Conservation (phyloP, 768 basidiomycete genomes). For the Sutorius australiensis region DNA sequence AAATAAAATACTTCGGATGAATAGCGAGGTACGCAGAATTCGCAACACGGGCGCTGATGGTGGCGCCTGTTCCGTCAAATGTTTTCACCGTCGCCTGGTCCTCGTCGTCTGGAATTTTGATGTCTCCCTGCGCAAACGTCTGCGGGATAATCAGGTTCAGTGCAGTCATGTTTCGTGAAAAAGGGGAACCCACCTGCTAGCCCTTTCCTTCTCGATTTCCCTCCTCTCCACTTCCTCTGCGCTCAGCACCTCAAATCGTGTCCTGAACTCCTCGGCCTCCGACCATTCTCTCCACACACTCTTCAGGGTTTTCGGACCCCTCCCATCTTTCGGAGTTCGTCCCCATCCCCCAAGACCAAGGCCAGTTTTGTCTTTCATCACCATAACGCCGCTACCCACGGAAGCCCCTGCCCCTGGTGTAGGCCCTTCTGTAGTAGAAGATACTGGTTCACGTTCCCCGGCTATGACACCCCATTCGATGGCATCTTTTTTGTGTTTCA, state of each 20-base stretch:
- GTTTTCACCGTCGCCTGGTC: conserved; percentile 35
- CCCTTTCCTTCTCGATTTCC: conserved; percentile 84
- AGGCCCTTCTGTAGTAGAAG: conserved; percentile 16
- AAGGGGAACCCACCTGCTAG: conserved; percentile 49
- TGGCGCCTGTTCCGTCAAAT: not conserved
- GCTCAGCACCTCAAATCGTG: conserved; percentile 80
- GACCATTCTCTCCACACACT: conserved; percentile 96
- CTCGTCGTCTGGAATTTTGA: conserved; percentile 59
- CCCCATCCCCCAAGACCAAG: conserved; percentile 72
- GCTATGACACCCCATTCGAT: conserved; percentile 91
- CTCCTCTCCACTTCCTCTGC: conserved; percentile 90
- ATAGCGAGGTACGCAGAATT: conserved; percentile 3
- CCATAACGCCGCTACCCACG: conserved; percentile 39
- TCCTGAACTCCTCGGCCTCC: conserved; percentile 87
- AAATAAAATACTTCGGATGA: conserved; percentile 20
- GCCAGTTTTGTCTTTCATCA: conserved; percentile 80
- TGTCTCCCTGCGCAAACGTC: conserved; percentile 61
- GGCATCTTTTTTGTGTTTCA: conserved; percentile 93
- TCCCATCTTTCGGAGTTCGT: conserved; percentile 69
- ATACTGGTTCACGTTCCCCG: conserved; percentile 40
- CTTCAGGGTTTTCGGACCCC: conserved; percentile 76
- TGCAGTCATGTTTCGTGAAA: not conserved
- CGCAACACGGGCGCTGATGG: conserved; percentile 5
- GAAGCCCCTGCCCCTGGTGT: conserved; percentile 5
- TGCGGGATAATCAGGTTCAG: conserved; percentile 23